Conservation (phyloP, 2,329 filamentous ascomycete genomes). For the Aaosphaeria pasadenensis region DNA sequence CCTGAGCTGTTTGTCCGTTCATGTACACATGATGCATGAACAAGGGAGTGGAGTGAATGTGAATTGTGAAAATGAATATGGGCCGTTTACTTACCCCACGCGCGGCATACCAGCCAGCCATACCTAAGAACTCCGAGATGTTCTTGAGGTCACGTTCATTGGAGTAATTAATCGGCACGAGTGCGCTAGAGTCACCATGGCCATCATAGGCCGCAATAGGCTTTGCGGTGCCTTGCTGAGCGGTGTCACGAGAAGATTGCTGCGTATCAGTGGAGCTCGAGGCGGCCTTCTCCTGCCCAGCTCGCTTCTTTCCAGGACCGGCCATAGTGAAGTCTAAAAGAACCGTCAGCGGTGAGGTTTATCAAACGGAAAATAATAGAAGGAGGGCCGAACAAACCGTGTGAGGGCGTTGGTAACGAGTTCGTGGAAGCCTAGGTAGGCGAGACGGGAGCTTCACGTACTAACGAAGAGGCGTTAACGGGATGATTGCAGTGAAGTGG, state of each 20-base stretch:
- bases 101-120: conserved; percentile 32
- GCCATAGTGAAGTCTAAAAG: conserved; percentile 30
- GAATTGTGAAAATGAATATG: background rate
- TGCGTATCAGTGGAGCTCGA: conserved; percentile 25
- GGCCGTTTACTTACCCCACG: conserved; percentile 36
- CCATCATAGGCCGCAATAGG: conserved; percentile 32
- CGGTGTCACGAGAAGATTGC: conserved; percentile 8
- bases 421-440: too few species aligned
- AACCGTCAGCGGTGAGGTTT: conserved; percentile 13
- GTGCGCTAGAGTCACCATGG: conserved; percentile 23
- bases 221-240: conserved; percentile 24
- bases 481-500: too few species aligned
- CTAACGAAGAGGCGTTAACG: too few species aligned
- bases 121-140: conserved; percentile 34
- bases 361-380: too few species aligned
- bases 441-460: too few species aligned
- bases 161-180: conserved; percentile 19
- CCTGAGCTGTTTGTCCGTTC: too few species aligned
- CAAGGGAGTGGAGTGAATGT: background rate
- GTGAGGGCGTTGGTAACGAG: background rate
- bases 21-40: background rate
- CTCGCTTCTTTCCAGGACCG: conserved; percentile 34
- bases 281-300: conserved; percentile 24
- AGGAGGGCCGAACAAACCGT: background rate
- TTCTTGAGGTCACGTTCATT: conserved; percentile 29